Evolutionary conservation across 805 yeast genomes (phyloP).

Genomic region (Maudiozyma pseudohumilis): DNA sequence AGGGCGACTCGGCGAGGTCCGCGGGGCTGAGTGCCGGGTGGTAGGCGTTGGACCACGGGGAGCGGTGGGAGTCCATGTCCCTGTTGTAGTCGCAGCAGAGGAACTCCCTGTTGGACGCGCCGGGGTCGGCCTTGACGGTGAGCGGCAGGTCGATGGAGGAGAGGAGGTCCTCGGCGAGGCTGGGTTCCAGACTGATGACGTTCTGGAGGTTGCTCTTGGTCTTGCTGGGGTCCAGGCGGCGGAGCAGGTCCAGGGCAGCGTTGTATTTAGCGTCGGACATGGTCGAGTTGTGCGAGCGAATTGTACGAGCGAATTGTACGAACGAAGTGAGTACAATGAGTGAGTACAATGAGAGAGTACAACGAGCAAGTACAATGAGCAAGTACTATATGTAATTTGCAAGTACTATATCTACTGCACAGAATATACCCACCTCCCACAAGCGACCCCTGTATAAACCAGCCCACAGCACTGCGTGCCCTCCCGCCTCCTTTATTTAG

Average conservation of each 20-base stretch:
- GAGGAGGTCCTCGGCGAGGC: slow-evolving; percentile 75
- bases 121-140: slow-evolving; percentile 22
- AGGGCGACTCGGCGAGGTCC: slow-evolving; percentile 60
- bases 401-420: too few species aligned
- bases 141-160: slow-evolving; percentile 85
- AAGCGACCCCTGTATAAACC: too few species aligned
- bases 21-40: slow-evolving; percentile 31
- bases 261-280: slow-evolving; percentile 35
- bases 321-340: too few species aligned
- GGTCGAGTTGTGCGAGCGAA: not conserved
- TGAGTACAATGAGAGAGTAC: too few species aligned
- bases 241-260: slow-evolving; percentile 67
- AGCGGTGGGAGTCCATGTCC: slow-evolving; percentile 84
- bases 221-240: slow-evolving; percentile 63
- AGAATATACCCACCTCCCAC: too few species aligned
- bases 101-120: slow-evolving; percentile 43
- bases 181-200: slow-evolving; percentile 42
- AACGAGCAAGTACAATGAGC: too few species aligned
- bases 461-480: too few species aligned
- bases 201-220: slow-evolving; percentile 38
- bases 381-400: too few species aligned
- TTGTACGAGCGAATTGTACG: too few species aligned
- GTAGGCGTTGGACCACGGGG: slow-evolving; percentile 83
- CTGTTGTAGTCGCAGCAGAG: slow-evolving; percentile 90
- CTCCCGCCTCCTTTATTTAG: too few species aligned